These are phyloP conservation scores for Penicillium parvum DNA, from an alignment of 495 filamentous ascomycete genomes.

Conservation along the genomic window DNA sequence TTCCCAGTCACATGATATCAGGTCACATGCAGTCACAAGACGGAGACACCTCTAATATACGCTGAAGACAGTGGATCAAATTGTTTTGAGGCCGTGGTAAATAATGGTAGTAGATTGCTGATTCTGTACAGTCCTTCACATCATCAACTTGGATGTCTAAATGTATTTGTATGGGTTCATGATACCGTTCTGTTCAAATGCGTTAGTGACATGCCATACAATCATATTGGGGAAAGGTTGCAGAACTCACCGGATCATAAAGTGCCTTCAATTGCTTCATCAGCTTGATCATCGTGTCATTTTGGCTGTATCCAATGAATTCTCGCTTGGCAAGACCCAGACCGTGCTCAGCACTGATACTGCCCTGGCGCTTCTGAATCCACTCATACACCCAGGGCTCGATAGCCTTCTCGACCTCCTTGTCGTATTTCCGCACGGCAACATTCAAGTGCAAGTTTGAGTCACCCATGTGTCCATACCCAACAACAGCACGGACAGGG, in stretches of 20 bases:
- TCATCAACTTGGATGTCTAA: slow-evolving; percentile 17
- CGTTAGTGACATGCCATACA: slow-evolving; percentile 20
- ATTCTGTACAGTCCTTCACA: slow-evolving; percentile 1
- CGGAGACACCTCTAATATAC: too few relatives aligned
- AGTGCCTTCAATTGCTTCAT: slow-evolving; percentile 92
- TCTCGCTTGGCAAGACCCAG: slow-evolving; percentile 91
- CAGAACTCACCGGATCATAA: slow-evolving; percentile 79
- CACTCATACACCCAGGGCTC: slow-evolving; percentile 98
- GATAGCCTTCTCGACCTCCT: slow-evolving; percentile 79
- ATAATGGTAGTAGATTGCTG: too few relatives aligned
- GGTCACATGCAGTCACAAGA: too few relatives aligned
- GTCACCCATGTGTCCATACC: slow-evolving; percentile 98
- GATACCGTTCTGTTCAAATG: slow-evolving; percentile 65
- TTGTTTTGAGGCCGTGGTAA: too few relatives aligned
- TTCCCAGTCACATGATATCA: not conserved
- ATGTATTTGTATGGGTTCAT: slow-evolving; percentile 95
- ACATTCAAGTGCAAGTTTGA: slow-evolving; percentile 93
- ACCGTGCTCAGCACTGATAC: slow-evolving; percentile 95
- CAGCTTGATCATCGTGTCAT: slow-evolving; percentile 73
- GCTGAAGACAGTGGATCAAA: too few relatives aligned
- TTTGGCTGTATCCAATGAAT: slow-evolving; percentile 89
- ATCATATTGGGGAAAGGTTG: not conserved
- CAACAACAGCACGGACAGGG: slow-evolving; percentile 84
- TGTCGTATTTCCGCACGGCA: slow-evolving; percentile 73
- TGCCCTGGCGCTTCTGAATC: slow-evolving; percentile 80